phyloP scores from a whole-genome alignment of 371 early-diverging fungal genomes.

The Rhizomucor pusillus region DNA sequence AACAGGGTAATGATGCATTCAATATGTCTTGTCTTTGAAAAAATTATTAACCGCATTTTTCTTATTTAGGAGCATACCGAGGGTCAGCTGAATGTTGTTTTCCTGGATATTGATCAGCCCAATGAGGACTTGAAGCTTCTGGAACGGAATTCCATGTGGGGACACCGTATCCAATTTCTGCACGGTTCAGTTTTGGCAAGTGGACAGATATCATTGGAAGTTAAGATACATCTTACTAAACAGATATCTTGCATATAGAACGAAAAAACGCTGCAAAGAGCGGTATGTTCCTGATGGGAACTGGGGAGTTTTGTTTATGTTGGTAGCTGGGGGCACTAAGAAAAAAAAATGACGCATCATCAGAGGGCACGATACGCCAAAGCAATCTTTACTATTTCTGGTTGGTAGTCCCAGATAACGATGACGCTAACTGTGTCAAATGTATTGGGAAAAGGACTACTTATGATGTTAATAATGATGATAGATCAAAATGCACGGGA shows the following conservation, averaged over 20 bases:
- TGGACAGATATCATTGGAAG: no score
- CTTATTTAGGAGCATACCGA: slow-evolving; percentile 39
- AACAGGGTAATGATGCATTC: slow-evolving; percentile 40
- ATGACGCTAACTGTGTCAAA: neutral
- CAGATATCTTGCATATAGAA: slow-evolving; percentile 13
- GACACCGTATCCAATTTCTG: slow-evolving; percentile 36
- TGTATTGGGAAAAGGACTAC: neutral
- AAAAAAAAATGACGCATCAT: slow-evolving; percentile 2
- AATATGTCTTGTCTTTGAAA: neutral
- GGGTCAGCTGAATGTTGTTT: slow-evolving; percentile 51
- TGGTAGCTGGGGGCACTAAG: neutral
- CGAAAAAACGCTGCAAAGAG: slow-evolving; percentile 40
- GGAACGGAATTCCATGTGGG: slow-evolving; percentile 45
- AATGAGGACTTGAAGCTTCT: slow-evolving; percentile 48
- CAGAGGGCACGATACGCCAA: slow-evolving; percentile 40
- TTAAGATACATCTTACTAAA: neutral
- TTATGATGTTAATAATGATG: neutral
- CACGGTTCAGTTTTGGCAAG: slow-evolving; percentile 53
- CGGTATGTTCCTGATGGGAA: slow-evolving; percentile 23
- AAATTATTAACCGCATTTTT: no score
- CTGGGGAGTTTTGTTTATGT: neutral
- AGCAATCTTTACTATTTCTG: slow-evolving; percentile 52
- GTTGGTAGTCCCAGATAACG: slow-evolving; percentile 12
- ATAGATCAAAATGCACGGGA: slow-evolving; percentile 45
- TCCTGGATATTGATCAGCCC: slow-evolving; percentile 53